Conservation (phyloP, 495 filamentous ascomycete species). For the Cenococcum geophilum region DNA sequence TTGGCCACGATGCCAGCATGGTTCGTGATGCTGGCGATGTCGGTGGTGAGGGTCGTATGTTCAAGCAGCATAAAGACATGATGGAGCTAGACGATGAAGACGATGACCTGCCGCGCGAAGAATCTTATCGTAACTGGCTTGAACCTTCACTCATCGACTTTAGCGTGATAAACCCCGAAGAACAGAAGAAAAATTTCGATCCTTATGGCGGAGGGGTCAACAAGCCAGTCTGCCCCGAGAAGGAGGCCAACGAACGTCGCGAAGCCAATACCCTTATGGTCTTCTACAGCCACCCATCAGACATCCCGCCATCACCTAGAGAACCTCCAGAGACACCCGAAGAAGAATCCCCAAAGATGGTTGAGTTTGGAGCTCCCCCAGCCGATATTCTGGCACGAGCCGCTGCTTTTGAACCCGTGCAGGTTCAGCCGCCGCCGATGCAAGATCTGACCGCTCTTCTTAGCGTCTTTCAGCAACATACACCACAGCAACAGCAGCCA, state of each 20-base stretch:
- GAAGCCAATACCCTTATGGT: slow-evolving; percentile 79
- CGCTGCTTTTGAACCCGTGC: neutral
- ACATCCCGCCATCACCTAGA: slow-evolving; percentile 70
- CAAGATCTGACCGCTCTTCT: slow-evolving; percentile 8
- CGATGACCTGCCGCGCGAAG: slow-evolving; percentile 47
- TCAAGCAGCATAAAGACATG: slow-evolving; percentile 64
- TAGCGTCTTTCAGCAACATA: slow-evolving; percentile 34
- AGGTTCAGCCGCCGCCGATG: neutral
- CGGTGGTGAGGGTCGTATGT: slow-evolving; percentile 69
- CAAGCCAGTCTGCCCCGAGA: slow-evolving; percentile 57
- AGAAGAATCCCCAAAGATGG: slow-evolving; percentile 36
- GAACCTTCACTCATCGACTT: slow-evolving; percentile 51
- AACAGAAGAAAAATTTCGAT: slow-evolving; percentile 50
- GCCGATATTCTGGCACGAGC: slow-evolving; percentile 30
- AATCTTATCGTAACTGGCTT: slow-evolving; percentile 43
- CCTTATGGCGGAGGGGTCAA: slow-evolving; percentile 57
- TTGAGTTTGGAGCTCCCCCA: slow-evolving; percentile 47
- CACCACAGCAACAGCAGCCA: slow-evolving; percentile 35
- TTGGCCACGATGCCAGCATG: slow-evolving; percentile 60
- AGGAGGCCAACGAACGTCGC: slow-evolving; percentile 59
- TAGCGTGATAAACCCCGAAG: slow-evolving; percentile 45
- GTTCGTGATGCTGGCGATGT: slow-evolving; percentile 64
- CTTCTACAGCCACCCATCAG: slow-evolving; percentile 63
- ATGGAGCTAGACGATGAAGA: slow-evolving; percentile 65
- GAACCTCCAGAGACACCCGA: slow-evolving; percentile 53